Base-by-base conservation (phyloP, 306 rosid genomes). In the Vigna angularis region DNA sequence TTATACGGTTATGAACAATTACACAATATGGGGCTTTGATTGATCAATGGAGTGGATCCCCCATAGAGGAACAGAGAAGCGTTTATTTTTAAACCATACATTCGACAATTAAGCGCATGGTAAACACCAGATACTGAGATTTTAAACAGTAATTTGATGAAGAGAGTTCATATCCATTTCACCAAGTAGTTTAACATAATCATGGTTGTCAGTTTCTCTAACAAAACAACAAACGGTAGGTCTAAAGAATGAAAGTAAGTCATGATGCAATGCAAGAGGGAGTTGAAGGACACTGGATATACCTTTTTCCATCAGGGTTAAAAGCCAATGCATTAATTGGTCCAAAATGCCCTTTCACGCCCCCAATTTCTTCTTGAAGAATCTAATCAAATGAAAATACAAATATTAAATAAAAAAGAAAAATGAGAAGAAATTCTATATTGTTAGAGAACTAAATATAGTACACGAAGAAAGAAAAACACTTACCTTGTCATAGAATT, bases 301-400 rank as follows among this genome's bases (percentile, higher is more conserved):
- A 95, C 98, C 98, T 95, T 85, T 79, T 92, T 20, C 98, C 98
- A 76, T 95, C 97, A 32, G 98, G 98, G 62, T 95, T 95, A 85
- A 95, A 92, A 66, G 99, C 97, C 85, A 95, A 66, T 57, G 98
- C 96, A 83, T 95, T 95, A 67, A 95, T 95, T 6, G 98, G 99
- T 85, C 99, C 99, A 79, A 93, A 95, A 82, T 95, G 99, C 52
- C 99, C 99, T 80, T 95, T 95, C 32, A 95, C 98, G 55, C 98
- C 98, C 50, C 98, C 98, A 83, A 95, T 91, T 85, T 95, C 98
- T 87, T 91, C 98, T 89, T 90, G 96, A 78, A 95, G 96, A 86
- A 95, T 86, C 99, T 95, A 84, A 77, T 14, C 73, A 75, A 30
- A 76, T 12, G 14, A 40, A 67, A 74, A 65, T 9, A 16, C 70